Evolutionary conservation across 495 filamentous ascomycete genomes (phyloP).

Genomic region (Aspergillus avenaceus): DNA sequence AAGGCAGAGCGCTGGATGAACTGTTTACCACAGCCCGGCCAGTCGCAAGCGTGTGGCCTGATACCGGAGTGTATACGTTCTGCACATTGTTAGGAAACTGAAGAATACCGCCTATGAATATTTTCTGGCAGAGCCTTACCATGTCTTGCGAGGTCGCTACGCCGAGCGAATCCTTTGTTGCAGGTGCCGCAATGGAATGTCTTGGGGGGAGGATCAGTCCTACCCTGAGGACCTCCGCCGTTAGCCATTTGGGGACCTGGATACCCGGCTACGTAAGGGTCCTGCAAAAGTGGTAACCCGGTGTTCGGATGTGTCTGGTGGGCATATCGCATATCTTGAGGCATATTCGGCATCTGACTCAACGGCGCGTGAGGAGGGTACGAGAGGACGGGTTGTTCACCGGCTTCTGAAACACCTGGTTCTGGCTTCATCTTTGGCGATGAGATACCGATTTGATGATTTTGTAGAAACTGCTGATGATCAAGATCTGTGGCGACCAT

Average conservation of each 20-base stretch:
- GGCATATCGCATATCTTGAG: slow-evolving; percentile 49
- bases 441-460: slow-evolving; percentile 35
- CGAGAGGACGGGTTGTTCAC: slow-evolving; percentile 55
- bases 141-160: slow-evolving; percentile 92
- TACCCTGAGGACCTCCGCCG: slow-evolving; percentile 33
- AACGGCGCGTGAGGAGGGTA: slow-evolving; percentile 53
- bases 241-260: slow-evolving; percentile 31
- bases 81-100: slow-evolving; percentile 30
- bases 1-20: slow-evolving; percentile 98
- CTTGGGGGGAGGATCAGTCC: slow-evolving; percentile 60
- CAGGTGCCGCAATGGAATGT: slow-evolving; percentile 90
- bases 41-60: slow-evolving; percentile 89
- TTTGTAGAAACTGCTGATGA: slow-evolving; percentile 54
- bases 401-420: slow-evolving; percentile 64
- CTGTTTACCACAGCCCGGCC: slow-evolving; percentile 84
- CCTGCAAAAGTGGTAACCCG: slow-evolving; percentile 55
- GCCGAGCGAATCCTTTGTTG: slow-evolving; percentile 85
- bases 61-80: slow-evolving; percentile 94
- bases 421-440: slow-evolving; percentile 56
- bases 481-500: slow-evolving; percentile 48
- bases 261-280: slow-evolving; percentile 42
- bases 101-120: not conserved
- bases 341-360: slow-evolving; percentile 44
- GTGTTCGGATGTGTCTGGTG: slow-evolving; percentile 53
- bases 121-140: slow-evolving; percentile 54